phyloP scores from a whole-genome alignment of 192 early-diverging fungal species.

The Phycomyces blakesleeanus region DNA sequence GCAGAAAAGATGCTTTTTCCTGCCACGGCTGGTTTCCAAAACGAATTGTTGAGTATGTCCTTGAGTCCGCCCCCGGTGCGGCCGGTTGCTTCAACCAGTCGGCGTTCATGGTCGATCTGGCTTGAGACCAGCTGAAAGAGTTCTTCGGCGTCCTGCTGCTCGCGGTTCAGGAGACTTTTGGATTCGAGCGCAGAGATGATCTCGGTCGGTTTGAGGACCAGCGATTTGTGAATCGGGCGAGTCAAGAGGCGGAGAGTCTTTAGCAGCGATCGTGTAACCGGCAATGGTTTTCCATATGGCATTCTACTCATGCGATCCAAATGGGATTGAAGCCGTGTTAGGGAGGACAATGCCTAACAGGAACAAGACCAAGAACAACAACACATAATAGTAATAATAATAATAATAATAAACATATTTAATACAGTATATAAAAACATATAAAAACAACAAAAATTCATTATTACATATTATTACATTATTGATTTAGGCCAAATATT shows the following conservation, averaged over 20 bases:
- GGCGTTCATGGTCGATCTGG: constrained; percentile 63
- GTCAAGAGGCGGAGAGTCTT: constrained; percentile 30
- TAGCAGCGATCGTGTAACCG: constrained; percentile 15
- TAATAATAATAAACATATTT: background rate
- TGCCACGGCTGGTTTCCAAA: background rate
- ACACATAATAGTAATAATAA: background rate
- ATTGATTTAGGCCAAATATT: too few relatives aligned
- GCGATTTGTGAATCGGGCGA: constrained; percentile 26
- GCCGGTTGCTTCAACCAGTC: constrained; percentile 1
- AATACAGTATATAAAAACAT: constrained; percentile 1
- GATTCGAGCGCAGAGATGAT: constrained; percentile 56
- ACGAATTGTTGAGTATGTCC: constrained; percentile 1
- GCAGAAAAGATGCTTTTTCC: background rate
- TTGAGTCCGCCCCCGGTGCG: constrained; percentile 8
- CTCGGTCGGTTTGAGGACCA: constrained; percentile 56
- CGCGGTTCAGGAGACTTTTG: constrained; percentile 57
- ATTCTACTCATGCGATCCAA: constrained; percentile 32
- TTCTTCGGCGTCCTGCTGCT: constrained; percentile 90
- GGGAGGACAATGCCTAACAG: constrained; percentile 42
- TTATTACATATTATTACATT: too few relatives aligned
- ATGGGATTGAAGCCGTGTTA: constrained; percentile 36
- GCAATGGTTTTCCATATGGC: constrained; percentile 8
- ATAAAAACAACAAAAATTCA: too few relatives aligned
- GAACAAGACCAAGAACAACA: background rate
- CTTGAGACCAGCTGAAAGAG: constrained; percentile 77